Base-by-base conservation (phyloP, 169 alveolate genomes). In the Cryptosporidium ubiquitum region DNA sequence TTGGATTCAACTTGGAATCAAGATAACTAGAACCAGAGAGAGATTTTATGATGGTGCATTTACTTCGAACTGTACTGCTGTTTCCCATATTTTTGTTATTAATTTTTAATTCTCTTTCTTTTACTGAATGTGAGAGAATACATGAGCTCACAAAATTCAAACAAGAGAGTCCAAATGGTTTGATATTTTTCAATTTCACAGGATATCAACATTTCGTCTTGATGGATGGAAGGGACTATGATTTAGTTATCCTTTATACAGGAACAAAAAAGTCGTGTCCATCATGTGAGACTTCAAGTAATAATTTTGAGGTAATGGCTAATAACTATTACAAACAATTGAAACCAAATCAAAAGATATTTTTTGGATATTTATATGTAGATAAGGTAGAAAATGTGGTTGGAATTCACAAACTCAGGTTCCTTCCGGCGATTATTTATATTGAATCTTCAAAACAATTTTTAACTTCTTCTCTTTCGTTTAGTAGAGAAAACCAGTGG, bases 401-500 rank as follows among this genome's bases (percentile, higher is more conserved):
- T 12, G 29, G 69, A 31, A 60, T 79, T 26, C 89, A 79, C 31
- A 64, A 47, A 61, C 75, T 79, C 18, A 79, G 89, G 29, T 61
- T 42, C 26, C 75, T 79, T 7, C 89, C 89, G 16, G 89, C 89
- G 39, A 79, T 79, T 6, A 79, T 79, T 31, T 79, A 79, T 61
- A 79, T 79, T 18, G 75, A 79, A 5, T 79, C 89, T 58, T 12
- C 68, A 20, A 79, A 79, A 4, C 64, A 79, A 64, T 79, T 79
- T 47, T 14, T 40, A 26, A 42, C 89, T 26, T 58, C 68, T 61
- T 33, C 74, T 9, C 69, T 79, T 20, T 26, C 74, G 6, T 79
- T 79, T 61, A 79, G 29, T 40, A 79, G 89, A 64, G 89, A 79
- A 40, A 79, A 40, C 58, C 89, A 79, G 52, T 79, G 89, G 89